Evolutionary conservation across 2,329 filamentous ascomycete species (phyloP).

Genomic region (Trichoderma sp.): DNA sequence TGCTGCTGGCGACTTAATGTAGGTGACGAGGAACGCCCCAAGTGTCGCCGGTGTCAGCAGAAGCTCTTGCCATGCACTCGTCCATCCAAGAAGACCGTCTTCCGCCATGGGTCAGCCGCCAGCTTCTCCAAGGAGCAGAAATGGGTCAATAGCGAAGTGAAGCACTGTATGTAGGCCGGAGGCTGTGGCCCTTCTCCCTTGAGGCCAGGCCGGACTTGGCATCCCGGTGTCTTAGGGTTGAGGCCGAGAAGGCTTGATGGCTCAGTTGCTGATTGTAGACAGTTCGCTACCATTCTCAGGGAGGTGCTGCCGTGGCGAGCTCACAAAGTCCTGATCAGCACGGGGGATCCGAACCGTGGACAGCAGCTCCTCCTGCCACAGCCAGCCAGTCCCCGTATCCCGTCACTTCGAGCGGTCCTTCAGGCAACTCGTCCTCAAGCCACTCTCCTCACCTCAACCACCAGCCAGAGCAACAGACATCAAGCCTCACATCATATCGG

Average conservation of each 20-base stretch:
- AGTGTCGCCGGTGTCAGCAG: conserved; percentile 41
- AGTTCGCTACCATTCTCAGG: conserved; percentile 33
- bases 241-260: not conserved
- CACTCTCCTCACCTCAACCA: conserved; percentile 8
- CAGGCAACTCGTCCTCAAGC: not conserved
- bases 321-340: conserved; percentile 8
- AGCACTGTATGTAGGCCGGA: conserved; percentile 39
- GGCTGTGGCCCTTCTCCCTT: too few relatives aligned
- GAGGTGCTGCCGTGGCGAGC: conserved; percentile 23
- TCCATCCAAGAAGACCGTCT: conserved; percentile 42
- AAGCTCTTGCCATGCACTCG: conserved; percentile 42
- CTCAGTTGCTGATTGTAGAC: not conserved
- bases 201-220: not conserved
- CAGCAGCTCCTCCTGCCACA: conserved; percentile 11
- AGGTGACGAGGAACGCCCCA: conserved; percentile 46
- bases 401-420: conserved; percentile 1
- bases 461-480: conserved; percentile 1
- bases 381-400: conserved; percentile 6
- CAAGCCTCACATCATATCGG: not conserved
- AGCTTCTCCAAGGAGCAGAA: conserved; percentile 42
- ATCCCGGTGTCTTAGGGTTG: not conserved
- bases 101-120: conserved; percentile 41
- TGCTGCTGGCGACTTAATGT: not conserved
- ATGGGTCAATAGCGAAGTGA: conserved; percentile 43
- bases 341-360: conserved; percentile 13